Evolutionary conservation across 257 asterid species (phyloP).

Genomic region (Solanum sejunctum): DNA sequence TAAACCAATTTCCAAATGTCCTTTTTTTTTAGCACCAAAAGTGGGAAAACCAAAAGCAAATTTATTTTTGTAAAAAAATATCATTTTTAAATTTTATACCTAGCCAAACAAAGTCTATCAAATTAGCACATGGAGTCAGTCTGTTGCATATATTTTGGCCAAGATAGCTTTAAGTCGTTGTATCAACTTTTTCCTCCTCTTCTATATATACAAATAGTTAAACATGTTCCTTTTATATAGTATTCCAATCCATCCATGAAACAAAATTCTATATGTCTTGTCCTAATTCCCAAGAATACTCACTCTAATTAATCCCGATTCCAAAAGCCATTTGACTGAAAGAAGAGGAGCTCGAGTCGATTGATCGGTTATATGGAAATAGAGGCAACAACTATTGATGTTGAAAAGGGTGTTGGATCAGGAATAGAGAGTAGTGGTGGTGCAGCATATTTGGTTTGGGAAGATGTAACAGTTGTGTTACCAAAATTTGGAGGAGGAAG

Average conservation of each 20-base stretch:
- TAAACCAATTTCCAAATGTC: not conserved
- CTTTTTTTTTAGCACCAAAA: not conserved
- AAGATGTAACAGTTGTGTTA: constrained; percentile 52
- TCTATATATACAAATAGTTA: not conserved
- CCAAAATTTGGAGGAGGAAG: constrained; percentile 55
- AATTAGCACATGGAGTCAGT: not conserved
- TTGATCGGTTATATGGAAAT: not conserved
- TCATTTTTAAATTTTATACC: not conserved
- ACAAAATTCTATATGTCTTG: not conserved
- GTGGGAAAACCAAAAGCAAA: not conserved
- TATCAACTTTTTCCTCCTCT: not conserved
- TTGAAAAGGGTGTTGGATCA: constrained; percentile 11
- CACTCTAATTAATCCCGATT: no score
- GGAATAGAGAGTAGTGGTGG: not conserved
- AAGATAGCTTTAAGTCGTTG: not conserved
- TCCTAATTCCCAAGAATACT: not conserved
- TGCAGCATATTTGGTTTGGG: constrained; percentile 54
- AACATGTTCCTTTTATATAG: not conserved
- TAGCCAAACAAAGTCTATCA: not conserved
- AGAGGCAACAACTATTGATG: not conserved
- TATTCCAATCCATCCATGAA: not conserved
- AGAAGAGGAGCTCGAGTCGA: not conserved
- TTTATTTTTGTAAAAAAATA: not conserved
- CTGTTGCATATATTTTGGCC: not conserved
- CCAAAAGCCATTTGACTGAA: no score